Conservation (phyloP, 805 yeast genomes). For the Sugiyamaella floridensis region DNA sequence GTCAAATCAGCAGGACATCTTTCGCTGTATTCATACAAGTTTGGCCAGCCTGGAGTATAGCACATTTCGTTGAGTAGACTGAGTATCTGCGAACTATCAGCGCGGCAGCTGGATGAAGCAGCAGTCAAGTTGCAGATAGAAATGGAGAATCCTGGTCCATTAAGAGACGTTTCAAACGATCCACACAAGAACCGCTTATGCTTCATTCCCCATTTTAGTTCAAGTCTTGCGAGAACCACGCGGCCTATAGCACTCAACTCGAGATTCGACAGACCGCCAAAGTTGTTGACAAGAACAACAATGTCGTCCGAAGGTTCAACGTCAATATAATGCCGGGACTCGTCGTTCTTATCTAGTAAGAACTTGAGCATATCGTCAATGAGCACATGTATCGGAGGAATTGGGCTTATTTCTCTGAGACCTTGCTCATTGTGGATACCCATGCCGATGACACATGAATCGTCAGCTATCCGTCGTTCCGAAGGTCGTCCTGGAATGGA, state of each 20-base stretch:
- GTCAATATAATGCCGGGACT: slow-evolving; percentile 72
- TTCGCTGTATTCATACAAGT: neutral
- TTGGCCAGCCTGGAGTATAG: slow-evolving; percentile 6
- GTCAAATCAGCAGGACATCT: neutral
- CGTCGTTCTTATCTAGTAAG: slow-evolving; percentile 55
- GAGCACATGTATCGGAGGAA: slow-evolving; percentile 66
- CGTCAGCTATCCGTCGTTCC: slow-evolving; percentile 40
- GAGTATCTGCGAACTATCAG: neutral
- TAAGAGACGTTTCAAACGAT: slow-evolving; percentile 77
- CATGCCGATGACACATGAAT: slow-evolving; percentile 77
- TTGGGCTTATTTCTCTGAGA: slow-evolving; percentile 52
- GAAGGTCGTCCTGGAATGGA: slow-evolving; percentile 76
- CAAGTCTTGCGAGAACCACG: slow-evolving; percentile 44
- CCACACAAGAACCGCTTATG: slow-evolving; percentile 70
- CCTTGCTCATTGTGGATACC: slow-evolving; percentile 97
- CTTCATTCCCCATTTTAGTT: slow-evolving; percentile 40
- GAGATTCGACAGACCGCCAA: slow-evolving; percentile 80
- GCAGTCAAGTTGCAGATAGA: slow-evolving; percentile 53
- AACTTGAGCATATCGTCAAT: slow-evolving; percentile 50
- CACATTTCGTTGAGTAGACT: slow-evolving; percentile 1
- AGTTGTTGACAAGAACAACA: slow-evolving; percentile 66
- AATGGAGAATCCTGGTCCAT: slow-evolving; percentile 84
- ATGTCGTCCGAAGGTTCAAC: slow-evolving; percentile 58
- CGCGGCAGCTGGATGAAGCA: neutral
- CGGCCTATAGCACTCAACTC: slow-evolving; percentile 67